Conservation (phyloP, 352 stramenopile species). For the Pythium apleroticum region DNA sequence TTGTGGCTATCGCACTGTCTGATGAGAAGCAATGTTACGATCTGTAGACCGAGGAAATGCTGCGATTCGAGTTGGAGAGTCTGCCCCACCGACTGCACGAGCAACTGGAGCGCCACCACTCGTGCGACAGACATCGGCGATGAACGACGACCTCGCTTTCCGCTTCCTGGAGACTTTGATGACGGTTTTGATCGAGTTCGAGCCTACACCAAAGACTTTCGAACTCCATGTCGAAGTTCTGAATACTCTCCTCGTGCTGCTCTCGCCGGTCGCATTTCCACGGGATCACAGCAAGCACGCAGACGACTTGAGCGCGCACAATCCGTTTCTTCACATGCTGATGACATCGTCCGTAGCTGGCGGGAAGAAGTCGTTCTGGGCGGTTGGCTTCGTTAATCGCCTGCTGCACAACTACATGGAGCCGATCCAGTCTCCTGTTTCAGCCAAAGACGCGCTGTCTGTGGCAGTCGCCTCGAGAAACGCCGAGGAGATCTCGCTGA, state of each 20-base stretch:
- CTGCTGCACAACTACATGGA: constrained; percentile 69
- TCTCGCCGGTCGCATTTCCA: constrained; percentile 64
- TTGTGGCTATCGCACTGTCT: not conserved
- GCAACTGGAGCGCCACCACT: constrained; percentile 4
- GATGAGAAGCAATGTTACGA: not conserved
- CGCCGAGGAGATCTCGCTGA: constrained; percentile 51
- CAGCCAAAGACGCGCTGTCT: constrained; percentile 34
- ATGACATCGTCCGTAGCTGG: constrained; percentile 38
- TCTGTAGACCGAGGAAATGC: constrained; percentile 31
- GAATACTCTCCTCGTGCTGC: constrained; percentile 68
- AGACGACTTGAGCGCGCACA: constrained; percentile 43
- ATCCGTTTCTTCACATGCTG: constrained; percentile 70
- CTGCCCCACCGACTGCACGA: not conserved
- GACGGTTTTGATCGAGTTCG: constrained; percentile 54
- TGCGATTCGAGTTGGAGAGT: constrained; percentile 34
- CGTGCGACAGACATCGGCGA: constrained; percentile 14
- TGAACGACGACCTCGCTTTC: constrained; percentile 58
- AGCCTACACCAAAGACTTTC: constrained; percentile 59
- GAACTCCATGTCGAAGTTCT: constrained; percentile 78
- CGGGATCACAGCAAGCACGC: constrained; percentile 50
- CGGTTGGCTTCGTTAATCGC: constrained; percentile 45
- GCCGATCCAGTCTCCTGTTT: constrained; percentile 36
- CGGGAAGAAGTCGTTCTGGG: constrained; percentile 50
- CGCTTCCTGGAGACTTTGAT: constrained; percentile 70
- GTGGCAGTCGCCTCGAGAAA: constrained; percentile 43